phyloP scores from a whole-genome alignment of 1,139 yeast genomes.

The Geotrichum europaeum region DNA sequence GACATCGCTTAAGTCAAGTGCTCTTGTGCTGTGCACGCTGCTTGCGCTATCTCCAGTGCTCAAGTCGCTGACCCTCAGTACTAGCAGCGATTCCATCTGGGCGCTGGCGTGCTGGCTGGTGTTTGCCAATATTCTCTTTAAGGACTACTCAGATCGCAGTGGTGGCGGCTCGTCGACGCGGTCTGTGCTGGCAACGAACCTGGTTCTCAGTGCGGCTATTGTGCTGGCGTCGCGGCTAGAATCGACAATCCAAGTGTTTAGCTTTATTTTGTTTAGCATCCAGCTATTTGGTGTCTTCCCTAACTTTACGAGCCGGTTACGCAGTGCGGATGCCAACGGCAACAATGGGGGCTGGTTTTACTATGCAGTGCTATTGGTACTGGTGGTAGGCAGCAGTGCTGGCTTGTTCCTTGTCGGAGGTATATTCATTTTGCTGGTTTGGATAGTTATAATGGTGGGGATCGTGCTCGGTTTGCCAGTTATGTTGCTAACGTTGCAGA shows the following conservation, averaged over 20 bases:
- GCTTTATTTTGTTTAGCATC: conserved; percentile 69
- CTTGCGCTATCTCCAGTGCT: conserved; percentile 82
- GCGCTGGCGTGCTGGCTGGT: conserved; percentile 77
- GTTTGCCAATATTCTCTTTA: conserved; percentile 57
- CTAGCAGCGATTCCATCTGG: conserved; percentile 95
- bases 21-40: conserved; percentile 61
- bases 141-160: conserved; percentile 48
- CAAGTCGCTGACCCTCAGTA: conserved; percentile 79
- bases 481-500: conserved; percentile 64
- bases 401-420: conserved; percentile 41
- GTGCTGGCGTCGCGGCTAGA: conserved; percentile 80
- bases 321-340: conserved; percentile 29
- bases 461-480: conserved; percentile 59
- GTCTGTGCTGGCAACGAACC: conserved; percentile 73
- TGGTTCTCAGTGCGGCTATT: conserved; percentile 79
- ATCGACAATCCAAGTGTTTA: conserved; percentile 71
- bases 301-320: conserved; percentile 38
- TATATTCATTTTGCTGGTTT: conserved; percentile 39
- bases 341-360: conserved; percentile 17
- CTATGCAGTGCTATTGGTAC: conserved; percentile 26
- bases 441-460: conserved; percentile 46
- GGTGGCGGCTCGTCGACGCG: conserved; percentile 24
- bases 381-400: conserved; percentile 28
- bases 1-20: conserved; percentile 52
- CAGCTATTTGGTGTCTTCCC: conserved; percentile 71